These are phyloP conservation scores for Oryza glaberrima DNA, from an alignment of 176 grass and related monocot genomes.

Conservation along the genomic window DNA sequence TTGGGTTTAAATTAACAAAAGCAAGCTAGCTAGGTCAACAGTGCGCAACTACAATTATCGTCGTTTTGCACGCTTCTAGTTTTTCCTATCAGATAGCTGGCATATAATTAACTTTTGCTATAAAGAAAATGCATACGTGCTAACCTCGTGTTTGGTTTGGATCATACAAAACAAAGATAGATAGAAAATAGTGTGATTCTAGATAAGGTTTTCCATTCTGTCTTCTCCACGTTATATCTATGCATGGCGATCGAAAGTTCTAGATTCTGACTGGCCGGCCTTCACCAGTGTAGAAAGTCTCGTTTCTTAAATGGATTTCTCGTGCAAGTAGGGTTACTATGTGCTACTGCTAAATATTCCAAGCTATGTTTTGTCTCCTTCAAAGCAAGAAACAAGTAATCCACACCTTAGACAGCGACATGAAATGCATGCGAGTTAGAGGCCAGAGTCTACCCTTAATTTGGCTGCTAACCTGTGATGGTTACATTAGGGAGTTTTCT, in stretches of 20 bases:
- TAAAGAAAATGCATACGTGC: background rate
- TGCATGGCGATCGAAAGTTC: background rate
- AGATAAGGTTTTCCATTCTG: background rate
- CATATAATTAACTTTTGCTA: background rate
- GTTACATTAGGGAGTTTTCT: background rate
- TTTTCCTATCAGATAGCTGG: background rate
- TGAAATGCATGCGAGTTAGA: background rate
- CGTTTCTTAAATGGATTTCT: background rate
- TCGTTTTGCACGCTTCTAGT: background rate
- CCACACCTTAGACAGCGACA: constrained; percentile 13
- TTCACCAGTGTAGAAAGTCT: background rate
- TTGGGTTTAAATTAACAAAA: background rate
- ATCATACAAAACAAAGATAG: background rate
- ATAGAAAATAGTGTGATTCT: background rate
- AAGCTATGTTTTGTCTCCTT: constrained; percentile 6
- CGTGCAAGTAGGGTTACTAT: background rate
- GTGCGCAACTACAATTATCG: background rate
- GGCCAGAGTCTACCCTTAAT: background rate
- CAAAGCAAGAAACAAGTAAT: background rate
- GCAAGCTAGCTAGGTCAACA: constrained; percentile 2
- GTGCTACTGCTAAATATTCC: background rate
- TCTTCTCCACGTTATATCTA: background rate
- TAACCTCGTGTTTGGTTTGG: background rate
- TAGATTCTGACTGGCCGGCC: background rate
- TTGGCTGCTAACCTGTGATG: constrained; percentile 10